Evolutionary conservation across 148 eudicot genomes (phyloP).

Genomic region (Rhododendron mucronatum): DNA sequence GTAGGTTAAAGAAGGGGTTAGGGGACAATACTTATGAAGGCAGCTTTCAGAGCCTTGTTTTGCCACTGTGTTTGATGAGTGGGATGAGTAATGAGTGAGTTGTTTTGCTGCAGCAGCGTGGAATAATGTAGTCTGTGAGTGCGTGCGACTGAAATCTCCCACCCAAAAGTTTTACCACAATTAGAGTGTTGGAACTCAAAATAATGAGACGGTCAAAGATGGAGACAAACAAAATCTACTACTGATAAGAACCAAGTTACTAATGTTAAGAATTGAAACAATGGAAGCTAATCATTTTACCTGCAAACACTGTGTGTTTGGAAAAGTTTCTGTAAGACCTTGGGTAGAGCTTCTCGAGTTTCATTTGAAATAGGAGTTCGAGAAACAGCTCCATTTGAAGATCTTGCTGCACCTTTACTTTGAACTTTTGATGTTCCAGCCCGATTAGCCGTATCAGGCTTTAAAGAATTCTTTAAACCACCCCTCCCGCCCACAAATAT

Average conservation of each 20-base stretch:
- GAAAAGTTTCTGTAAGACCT: conserved; percentile 59
- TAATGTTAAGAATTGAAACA: background rate
- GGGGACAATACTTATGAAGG: background rate
- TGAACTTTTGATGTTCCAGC: conserved; percentile 24
- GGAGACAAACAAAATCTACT: background rate
- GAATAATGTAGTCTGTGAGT: background rate
- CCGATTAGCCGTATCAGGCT: conserved; percentile 20
- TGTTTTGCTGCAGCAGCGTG: background rate
- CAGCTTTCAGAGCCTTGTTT: background rate
- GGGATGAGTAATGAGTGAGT: background rate
- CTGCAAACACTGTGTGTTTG: conserved; percentile 73
- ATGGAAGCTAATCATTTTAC: conserved; percentile 23
- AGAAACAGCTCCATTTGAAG: conserved; percentile 32
- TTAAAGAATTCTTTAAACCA: conserved; percentile 17
- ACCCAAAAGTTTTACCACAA: background rate
- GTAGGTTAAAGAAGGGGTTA: background rate
- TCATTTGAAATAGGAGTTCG: conserved; percentile 47
- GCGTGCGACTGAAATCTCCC: background rate
- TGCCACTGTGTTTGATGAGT: background rate
- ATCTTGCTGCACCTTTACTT: conserved; percentile 23
- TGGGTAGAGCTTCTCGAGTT: conserved; percentile 60
- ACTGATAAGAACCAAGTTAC: background rate
- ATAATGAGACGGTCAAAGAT: background rate
- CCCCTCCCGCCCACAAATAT: conserved; percentile 9
- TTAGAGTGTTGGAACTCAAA: background rate